Conservation (phyloP, 805 yeast genomes). For the Candida rishiriensis region DNA sequence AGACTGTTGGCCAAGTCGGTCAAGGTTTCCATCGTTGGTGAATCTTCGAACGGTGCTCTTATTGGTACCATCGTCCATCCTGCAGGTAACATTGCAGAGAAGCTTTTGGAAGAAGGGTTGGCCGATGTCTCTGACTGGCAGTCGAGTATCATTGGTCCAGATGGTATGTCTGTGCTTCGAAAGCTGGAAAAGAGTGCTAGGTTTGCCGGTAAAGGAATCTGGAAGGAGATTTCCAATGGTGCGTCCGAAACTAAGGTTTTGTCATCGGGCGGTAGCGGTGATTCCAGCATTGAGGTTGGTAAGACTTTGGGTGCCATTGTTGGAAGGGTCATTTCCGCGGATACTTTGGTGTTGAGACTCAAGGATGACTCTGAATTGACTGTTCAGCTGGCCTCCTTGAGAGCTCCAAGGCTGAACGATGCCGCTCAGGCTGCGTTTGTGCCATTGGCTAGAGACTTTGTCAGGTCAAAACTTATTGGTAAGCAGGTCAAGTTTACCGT, state of each 20-base stretch:
- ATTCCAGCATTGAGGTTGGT: slow-evolving; percentile 38
- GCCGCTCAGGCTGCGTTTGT: slow-evolving; percentile 51
- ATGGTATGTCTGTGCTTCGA: slow-evolving; percentile 56
- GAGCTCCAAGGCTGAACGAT: slow-evolving; percentile 70
- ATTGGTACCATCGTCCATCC: slow-evolving; percentile 62
- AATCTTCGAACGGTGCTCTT: slow-evolving; percentile 55
- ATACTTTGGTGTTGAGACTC: slow-evolving; percentile 55
- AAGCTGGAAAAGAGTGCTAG: slow-evolving; percentile 63
- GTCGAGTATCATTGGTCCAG: slow-evolving; percentile 60
- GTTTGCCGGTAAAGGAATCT: slow-evolving; percentile 49
- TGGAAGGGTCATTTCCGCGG: slow-evolving; percentile 60
- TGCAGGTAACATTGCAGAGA: slow-evolving; percentile 70
- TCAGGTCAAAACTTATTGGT: slow-evolving; percentile 65
- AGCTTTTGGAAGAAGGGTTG: slow-evolving; percentile 62
- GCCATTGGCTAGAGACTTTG: slow-evolving; percentile 68
- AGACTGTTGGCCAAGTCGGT: slow-evolving; percentile 60
- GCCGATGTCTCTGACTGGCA: slow-evolving; percentile 83
- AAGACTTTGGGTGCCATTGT: slow-evolving; percentile 49
- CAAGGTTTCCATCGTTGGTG: slow-evolving; percentile 54
- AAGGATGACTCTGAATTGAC: slow-evolving; percentile 49
- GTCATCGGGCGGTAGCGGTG: slow-evolving; percentile 7
- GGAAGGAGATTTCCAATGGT: slow-evolving; percentile 37
- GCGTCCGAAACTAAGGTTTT: slow-evolving; percentile 11
- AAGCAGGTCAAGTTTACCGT: slow-evolving; percentile 57
- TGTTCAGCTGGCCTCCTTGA: slow-evolving; percentile 70